Evolutionary conservation across 2,329 filamentous ascomycete species (phyloP).

Genomic region (Fusarium beomiforme): DNA sequence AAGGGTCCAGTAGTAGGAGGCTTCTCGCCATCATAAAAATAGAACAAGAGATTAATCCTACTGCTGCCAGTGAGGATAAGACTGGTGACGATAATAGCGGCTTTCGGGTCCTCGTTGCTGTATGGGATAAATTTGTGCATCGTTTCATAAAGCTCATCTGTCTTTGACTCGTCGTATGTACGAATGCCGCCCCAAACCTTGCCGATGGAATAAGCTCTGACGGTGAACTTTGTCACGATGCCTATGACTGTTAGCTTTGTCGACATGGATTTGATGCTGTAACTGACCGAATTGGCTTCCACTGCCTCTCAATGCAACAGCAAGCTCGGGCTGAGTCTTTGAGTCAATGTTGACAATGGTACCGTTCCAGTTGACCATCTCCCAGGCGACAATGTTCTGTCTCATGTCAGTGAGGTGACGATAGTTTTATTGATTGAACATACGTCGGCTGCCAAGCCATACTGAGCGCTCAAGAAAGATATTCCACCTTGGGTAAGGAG

Average conservation of each 20-base stretch:
- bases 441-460: slow-evolving; percentile 24
- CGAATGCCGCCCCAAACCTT: slow-evolving; percentile 19
- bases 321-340: slow-evolving; percentile 5
- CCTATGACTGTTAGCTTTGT: neutral
- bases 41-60: neutral
- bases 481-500: slow-evolving; percentile 9
- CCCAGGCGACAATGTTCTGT: slow-evolving; percentile 14
- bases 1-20: slow-evolving; percentile 16
- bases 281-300: slow-evolving; percentile 16
- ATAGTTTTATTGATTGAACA: accelerated
- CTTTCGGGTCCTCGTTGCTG: slow-evolving; percentile 11
- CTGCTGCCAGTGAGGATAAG: neutral
- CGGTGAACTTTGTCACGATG: slow-evolving; percentile 2
- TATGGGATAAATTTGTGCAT: slow-evolving; percentile 19
- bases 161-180: neutral
- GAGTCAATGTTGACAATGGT: slow-evolving; percentile 12
- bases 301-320: slow-evolving; percentile 11
- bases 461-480: slow-evolving; percentile 15
- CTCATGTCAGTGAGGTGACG: neutral
- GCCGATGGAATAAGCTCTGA: neutral
- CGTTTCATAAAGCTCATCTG: slow-evolving; percentile 7
- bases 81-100: neutral
- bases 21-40: slow-evolving; percentile 15
- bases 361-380: slow-evolving; percentile 13
- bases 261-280: accelerated